Evolutionary conservation across 1,284 basidiomycete species (phyloP).

Genomic region (Pseudozyma sp.): DNA sequence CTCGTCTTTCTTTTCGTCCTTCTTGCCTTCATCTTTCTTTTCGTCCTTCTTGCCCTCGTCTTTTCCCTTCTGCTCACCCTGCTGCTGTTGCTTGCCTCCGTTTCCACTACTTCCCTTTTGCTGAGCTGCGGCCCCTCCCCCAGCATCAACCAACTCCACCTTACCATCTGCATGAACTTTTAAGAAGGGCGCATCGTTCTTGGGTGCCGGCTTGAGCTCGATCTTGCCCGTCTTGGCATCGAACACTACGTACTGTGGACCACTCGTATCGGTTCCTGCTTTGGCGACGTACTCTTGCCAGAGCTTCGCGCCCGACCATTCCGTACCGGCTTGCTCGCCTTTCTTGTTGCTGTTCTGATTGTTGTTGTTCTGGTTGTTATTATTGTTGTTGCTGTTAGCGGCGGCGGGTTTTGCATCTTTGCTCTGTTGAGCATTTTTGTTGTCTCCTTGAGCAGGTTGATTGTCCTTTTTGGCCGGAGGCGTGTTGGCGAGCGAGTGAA

Average conservation of each 20-base stretch:
- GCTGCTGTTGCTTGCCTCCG: slow-evolving; percentile 3
- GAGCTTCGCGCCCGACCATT: slow-evolving; percentile 33
- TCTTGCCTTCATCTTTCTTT: background rate
- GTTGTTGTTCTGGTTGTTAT: slow-evolving; percentile 4
- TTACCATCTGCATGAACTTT: slow-evolving; percentile 31
- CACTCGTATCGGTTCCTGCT: background rate
- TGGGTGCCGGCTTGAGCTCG: slow-evolving; percentile 27
- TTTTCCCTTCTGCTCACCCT: slow-evolving; percentile 5
- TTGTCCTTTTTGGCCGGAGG: slow-evolving; percentile 12
- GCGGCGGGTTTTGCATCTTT: slow-evolving; percentile 4
- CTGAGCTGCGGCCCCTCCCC: background rate
- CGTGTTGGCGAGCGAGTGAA: slow-evolving; percentile 18
- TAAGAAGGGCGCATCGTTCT: slow-evolving; percentile 25
- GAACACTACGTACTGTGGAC: slow-evolving; percentile 36
- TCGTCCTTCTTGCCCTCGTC: slow-evolving; percentile 1
- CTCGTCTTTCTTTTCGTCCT: slow-evolving; percentile 1
- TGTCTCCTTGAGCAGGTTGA: too few relatives aligned
- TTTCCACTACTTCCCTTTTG: slow-evolving; percentile 3
- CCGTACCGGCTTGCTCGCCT: background rate
- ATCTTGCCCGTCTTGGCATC: slow-evolving; percentile 31
- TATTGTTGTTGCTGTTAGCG: slow-evolving; percentile 5
- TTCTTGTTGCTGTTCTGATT: slow-evolving; percentile 7
- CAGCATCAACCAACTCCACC: slow-evolving; percentile 25
- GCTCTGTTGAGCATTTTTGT: background rate
- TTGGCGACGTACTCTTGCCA: slow-evolving; percentile 28